Percentiles rank a stretch among this genome's conserved stretches.
Evolutionary conservation across 257 asterid species (phyloP).

Genomic region (Haberlea rhodopensis): DNA sequence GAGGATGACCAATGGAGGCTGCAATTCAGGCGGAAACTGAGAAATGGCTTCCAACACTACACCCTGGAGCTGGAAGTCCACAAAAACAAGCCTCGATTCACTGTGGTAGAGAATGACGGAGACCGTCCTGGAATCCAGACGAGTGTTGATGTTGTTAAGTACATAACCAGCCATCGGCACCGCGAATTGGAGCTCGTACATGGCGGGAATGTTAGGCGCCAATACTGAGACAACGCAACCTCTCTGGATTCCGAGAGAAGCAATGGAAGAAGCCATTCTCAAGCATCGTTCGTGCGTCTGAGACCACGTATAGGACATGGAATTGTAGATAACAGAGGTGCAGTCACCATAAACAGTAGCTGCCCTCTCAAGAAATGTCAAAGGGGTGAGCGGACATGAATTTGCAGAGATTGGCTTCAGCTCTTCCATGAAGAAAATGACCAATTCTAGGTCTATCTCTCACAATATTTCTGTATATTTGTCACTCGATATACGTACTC

Average conservation of each 20-base stretch:
- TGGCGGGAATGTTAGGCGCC: conserved; percentile 74
- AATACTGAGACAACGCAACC: conserved; percentile 64
- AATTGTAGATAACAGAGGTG: conserved; percentile 42
- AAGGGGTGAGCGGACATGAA: conserved; percentile 50
- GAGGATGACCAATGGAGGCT: conserved; percentile 41
- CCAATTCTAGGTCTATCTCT: too few species aligned
- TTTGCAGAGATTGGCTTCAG: conserved; percentile 37
- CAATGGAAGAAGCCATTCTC: conserved; percentile 45
- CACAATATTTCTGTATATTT: neutral
- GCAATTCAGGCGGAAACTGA: conserved; percentile 32
- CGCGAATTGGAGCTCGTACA: conserved; percentile 78
- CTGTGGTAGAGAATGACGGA: conserved; percentile 54
- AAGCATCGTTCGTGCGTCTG: conserved; percentile 53
- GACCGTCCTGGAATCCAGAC: conserved; percentile 56
- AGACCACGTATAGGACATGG: conserved; percentile 55
- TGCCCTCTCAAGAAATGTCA: conserved; percentile 61
- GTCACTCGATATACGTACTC: neutral
- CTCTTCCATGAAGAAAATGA: conserved; percentile 40
- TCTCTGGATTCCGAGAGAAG: conserved; percentile 36
- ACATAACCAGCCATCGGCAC: conserved; percentile 77
- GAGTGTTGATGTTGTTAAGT: conserved; percentile 60
- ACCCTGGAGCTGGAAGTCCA: conserved; percentile 43
- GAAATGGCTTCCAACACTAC: conserved; percentile 43
- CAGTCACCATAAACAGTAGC: conserved; percentile 59
- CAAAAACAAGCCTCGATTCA: conserved; percentile 56